Conservation (phyloP, 1,284 basidiomycete genomes). For the Trichosporon sp. region DNA sequence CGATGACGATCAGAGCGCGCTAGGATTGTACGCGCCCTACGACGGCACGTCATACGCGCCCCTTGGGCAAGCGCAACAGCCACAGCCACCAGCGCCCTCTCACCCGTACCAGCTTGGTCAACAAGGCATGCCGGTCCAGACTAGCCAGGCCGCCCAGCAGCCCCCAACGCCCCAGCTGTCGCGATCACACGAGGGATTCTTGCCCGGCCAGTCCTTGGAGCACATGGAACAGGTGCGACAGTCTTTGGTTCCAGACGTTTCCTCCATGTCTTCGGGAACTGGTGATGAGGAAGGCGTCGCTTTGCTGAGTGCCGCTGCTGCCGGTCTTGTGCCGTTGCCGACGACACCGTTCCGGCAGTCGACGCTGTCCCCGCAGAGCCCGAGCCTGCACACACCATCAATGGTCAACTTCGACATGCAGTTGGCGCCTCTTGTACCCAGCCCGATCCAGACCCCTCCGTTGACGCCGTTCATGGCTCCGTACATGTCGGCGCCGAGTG, state of each 20-base stretch:
- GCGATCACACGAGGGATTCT: neutral
- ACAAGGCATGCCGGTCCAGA: neutral
- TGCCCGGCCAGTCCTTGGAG: neutral
- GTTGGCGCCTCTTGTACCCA: neutral
- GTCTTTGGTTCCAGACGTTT: neutral
- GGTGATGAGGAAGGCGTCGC: constrained; percentile 13
- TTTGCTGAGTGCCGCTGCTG: constrained; percentile 7
- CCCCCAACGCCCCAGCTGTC: constrained; percentile 3
- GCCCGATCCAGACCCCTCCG: constrained; percentile 6
- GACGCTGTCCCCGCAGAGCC: constrained; percentile 6
- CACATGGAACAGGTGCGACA: neutral
- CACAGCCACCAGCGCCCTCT: neutral
- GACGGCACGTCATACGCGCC: neutral
- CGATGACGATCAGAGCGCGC: constrained; percentile 13
- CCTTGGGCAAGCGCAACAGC: neutral
- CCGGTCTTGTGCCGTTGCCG: constrained; percentile 6
- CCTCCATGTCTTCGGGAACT: neutral
- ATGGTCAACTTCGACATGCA: constrained; percentile 17
- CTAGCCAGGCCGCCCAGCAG: neutral
- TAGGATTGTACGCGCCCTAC: constrained; percentile 9
- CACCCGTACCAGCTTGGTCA: neutral
- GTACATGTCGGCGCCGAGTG: neutral
- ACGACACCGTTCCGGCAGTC: constrained; percentile 9
- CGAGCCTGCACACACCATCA: neutral
- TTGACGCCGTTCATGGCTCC: constrained; percentile 15